Percentiles rank a stretch among this genome's conserved stretches.
Evolutionary conservation across 495 filamentous ascomycete genomes (phyloP).

Genomic region (Xanthoparmelia taractica): DNA sequence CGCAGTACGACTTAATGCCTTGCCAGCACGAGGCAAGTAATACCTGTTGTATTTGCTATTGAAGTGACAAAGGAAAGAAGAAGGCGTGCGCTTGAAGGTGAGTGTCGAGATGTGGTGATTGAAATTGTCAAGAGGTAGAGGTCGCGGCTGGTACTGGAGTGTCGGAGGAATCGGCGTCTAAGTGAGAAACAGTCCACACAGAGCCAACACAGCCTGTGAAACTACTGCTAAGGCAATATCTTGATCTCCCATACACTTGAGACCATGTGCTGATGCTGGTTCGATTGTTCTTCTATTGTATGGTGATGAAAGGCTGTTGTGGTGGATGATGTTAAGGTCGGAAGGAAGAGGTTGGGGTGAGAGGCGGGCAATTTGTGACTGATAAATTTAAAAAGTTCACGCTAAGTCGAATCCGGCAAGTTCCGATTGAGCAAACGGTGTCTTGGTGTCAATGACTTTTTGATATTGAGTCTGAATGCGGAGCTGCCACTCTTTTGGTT

Average conservation of each 20-base stretch:
- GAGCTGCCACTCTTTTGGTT: not conserved
- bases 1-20: constrained; percentile 16
- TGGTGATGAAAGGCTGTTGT: constrained; percentile 18
- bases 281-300: constrained; percentile 12
- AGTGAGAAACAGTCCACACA: not conserved
- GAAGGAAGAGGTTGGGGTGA: constrained; percentile 3
- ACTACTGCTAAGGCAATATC: not conserved
- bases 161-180: not conserved
- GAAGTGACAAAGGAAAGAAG: constrained; percentile 24
- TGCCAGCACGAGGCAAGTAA: constrained; percentile 3
- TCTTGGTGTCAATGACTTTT: not conserved
- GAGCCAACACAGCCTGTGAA: not conserved
- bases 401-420: constrained; percentile 2
- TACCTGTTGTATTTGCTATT: constrained; percentile 13
- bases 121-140: not conserved
- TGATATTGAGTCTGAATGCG: not conserved
- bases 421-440: not conserved
- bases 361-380: constrained; percentile 10
- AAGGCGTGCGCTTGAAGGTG: constrained; percentile 19
- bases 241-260: not conserved
- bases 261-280: not conserved
- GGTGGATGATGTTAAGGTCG: constrained; percentile 20
- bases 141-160: not conserved
- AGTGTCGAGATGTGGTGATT: not conserved
- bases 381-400: constrained; percentile 1